Percentiles rank a stretch among this genome's conserved stretches.
Evolutionary conservation across 108 stramenopile species (phyloP).

Genomic region (Cyclostephanos invisitatus): DNA sequence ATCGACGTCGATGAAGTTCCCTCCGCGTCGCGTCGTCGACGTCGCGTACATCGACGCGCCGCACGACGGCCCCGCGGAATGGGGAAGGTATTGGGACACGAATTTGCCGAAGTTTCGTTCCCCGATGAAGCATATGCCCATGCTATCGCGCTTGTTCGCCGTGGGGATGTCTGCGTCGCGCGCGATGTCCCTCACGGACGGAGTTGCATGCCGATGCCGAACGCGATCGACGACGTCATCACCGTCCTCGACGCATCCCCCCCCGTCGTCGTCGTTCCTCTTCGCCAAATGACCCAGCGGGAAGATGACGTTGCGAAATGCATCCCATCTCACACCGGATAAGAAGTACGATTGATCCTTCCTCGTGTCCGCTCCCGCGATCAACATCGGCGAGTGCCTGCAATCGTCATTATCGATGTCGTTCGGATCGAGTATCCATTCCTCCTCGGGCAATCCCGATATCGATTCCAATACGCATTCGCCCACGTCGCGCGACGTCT

Average conservation of each 20-base stretch:
- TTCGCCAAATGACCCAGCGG: conserved; percentile 88
- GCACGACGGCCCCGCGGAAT: background rate
- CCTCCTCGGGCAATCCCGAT: conserved; percentile 36
- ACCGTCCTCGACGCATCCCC: conserved; percentile 1
- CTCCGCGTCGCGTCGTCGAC: conserved; percentile 22
- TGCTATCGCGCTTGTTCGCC: conserved; percentile 85
- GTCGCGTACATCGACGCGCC: too few species aligned
- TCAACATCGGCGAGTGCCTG: conserved; percentile 53
- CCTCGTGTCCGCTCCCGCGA: conserved; percentile 69
- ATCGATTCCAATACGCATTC: conserved; percentile 26
- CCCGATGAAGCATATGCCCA: conserved; percentile 97
- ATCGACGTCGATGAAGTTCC: conserved; percentile 80
- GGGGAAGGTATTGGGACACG: conserved; percentile 78
- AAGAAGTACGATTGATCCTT: conserved; percentile 98
- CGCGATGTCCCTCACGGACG: conserved; percentile 83
- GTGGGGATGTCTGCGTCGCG: conserved; percentile 68
- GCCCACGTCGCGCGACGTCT: conserved; percentile 22
- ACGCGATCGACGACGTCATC: background rate
- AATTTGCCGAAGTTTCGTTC: conserved; percentile 88
- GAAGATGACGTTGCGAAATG: conserved; percentile 80
- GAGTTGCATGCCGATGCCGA: background rate
- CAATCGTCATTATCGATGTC: background rate
- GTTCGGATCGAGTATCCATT: conserved; percentile 40
- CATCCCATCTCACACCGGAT: conserved; percentile 61
- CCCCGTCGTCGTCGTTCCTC: conserved; percentile 2